Conservation (phyloP, 768 basidiomycete species). For the Tylopilus sp. region DNA sequence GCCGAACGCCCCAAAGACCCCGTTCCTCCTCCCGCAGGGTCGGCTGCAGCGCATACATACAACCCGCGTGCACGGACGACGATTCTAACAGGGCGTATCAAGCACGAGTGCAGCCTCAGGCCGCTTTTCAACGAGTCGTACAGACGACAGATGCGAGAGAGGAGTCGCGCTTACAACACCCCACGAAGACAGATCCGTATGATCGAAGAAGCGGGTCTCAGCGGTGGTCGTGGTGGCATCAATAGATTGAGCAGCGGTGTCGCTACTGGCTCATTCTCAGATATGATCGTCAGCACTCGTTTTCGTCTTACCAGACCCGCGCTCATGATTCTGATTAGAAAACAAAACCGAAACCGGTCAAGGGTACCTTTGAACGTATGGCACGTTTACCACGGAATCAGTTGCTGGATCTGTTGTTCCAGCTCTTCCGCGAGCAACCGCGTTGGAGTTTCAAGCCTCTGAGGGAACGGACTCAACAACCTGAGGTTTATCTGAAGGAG, state of each 20-base stretch:
- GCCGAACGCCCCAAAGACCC: constrained; percentile 76
- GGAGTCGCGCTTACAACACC: constrained; percentile 64
- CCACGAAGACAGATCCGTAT: constrained; percentile 62
- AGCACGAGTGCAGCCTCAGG: constrained; percentile 74
- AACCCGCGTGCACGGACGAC: constrained; percentile 71
- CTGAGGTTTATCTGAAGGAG: constrained; percentile 84
- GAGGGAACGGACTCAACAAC: constrained; percentile 80
- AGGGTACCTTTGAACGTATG: constrained; percentile 81
- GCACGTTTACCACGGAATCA: constrained; percentile 90
- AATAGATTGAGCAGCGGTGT: constrained; percentile 79
- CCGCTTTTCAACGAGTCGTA: constrained; percentile 68
- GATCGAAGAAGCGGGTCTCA: constrained; percentile 69
- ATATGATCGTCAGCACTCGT: constrained; percentile 56
- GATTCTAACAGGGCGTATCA: constrained; percentile 74
- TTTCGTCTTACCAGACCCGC: neutral
- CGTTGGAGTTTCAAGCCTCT: constrained; percentile 79
- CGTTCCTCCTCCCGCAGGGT: constrained; percentile 36
- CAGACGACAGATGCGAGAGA: constrained; percentile 66
- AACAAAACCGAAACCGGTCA: constrained; percentile 62
- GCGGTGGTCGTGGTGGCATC: constrained; percentile 68
- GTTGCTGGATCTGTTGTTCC: constrained; percentile 79
- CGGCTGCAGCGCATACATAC: constrained; percentile 35
- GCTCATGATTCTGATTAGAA: constrained; percentile 35
- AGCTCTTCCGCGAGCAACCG: constrained; percentile 71
- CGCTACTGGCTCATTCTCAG: constrained; percentile 55